A percentile compares a stretch with the other conserved stretches of the same genome.
Conservation (phyloP, 805 yeast species). For the Saturnispora ahearnii region DNA sequence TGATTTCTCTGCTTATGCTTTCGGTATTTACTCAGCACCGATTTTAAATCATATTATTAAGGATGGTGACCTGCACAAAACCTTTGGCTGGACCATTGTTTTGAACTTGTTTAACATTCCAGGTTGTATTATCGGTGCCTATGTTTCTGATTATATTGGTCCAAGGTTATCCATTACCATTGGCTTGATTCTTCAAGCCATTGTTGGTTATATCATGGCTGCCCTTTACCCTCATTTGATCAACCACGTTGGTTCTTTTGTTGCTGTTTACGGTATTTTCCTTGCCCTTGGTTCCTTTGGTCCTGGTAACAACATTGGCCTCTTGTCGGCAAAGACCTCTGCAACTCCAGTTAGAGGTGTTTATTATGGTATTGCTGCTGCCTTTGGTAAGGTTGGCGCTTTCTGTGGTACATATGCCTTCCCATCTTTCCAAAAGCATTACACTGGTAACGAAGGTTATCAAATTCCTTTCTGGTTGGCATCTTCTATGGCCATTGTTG, state of each 20-base stretch:
- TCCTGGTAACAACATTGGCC: slow-evolving; percentile 88
- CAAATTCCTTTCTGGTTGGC: slow-evolving; percentile 79
- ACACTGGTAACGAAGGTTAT: slow-evolving; percentile 53
- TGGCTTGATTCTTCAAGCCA: slow-evolving; percentile 68
- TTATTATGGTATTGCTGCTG: slow-evolving; percentile 87
- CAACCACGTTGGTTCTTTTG: slow-evolving; percentile 64
- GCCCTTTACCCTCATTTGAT: slow-evolving; percentile 50
- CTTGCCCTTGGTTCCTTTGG: slow-evolving; percentile 86
- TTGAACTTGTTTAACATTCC: slow-evolving; percentile 84
- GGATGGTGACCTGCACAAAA: slow-evolving; percentile 52
- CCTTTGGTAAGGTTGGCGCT: slow-evolving; percentile 87
- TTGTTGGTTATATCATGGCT: slow-evolving; percentile 79
- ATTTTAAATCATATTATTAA: slow-evolving; percentile 55
- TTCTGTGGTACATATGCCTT: slow-evolving; percentile 84
- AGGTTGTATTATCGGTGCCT: slow-evolving; percentile 84
- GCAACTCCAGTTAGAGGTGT: slow-evolving; percentile 87
- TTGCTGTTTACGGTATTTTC: slow-evolving; percentile 83
- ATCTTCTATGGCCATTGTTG: slow-evolving; percentile 62
- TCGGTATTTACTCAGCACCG: slow-evolving; percentile 72
- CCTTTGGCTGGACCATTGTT: slow-evolving; percentile 90
- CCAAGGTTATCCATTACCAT: slow-evolving; percentile 67
- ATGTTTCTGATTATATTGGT: slow-evolving; percentile 79
- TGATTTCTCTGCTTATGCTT: slow-evolving; percentile 81
- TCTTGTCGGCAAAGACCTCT: slow-evolving; percentile 76
- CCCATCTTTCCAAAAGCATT: slow-evolving; percentile 63